Conservation (phyloP, 2,329 filamentous ascomycete genomes). For the Aureobasidium vineae region DNA sequence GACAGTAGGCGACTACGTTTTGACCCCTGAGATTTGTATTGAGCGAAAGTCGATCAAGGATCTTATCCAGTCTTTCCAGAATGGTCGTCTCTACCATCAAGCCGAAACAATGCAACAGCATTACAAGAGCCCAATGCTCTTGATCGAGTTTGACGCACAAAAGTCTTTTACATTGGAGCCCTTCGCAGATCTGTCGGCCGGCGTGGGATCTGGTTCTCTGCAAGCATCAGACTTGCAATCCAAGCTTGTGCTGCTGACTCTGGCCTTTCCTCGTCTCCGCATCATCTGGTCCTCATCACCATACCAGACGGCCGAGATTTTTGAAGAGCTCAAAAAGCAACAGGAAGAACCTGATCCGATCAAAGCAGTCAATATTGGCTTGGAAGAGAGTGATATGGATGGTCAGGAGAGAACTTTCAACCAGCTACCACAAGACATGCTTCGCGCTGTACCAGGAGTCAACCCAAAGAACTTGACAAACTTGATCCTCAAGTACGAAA, state of each 20-base stretch:
- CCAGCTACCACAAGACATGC: constrained; percentile 84
- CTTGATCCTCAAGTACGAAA: constrained; percentile 70
- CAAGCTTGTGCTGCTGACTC: constrained; percentile 85
- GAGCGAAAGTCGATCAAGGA: constrained; percentile 94
- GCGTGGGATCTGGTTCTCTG: constrained; percentile 61
- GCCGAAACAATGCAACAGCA: constrained; percentile 92
- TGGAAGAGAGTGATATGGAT: constrained; percentile 59
- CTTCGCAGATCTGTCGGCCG: constrained; percentile 54
- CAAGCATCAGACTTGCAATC: constrained; percentile 77
- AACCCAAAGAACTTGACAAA: constrained; percentile 73
- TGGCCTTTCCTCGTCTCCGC: constrained; percentile 84
- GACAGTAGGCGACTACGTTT: constrained; percentile 93
- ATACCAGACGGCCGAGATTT: constrained; percentile 96
- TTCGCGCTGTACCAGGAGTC: constrained; percentile 79
- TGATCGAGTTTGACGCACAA: constrained; percentile 97
- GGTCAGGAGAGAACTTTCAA: constrained; percentile 69
- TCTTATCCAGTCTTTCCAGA: constrained; percentile 85
- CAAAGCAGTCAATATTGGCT: constrained; percentile 75
- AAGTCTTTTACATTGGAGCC: constrained; percentile 88
- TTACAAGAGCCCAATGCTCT: constrained; percentile 83
- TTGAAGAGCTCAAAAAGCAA: constrained; percentile 86
- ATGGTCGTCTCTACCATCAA: constrained; percentile 88
- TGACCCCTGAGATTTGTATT: constrained; percentile 86
- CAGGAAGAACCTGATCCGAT: constrained; percentile 89
- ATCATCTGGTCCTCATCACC: constrained; percentile 93